phyloP scores from a whole-genome alignment of 768 basidiomycete genomes.

The Ramaria sp. region DNA sequence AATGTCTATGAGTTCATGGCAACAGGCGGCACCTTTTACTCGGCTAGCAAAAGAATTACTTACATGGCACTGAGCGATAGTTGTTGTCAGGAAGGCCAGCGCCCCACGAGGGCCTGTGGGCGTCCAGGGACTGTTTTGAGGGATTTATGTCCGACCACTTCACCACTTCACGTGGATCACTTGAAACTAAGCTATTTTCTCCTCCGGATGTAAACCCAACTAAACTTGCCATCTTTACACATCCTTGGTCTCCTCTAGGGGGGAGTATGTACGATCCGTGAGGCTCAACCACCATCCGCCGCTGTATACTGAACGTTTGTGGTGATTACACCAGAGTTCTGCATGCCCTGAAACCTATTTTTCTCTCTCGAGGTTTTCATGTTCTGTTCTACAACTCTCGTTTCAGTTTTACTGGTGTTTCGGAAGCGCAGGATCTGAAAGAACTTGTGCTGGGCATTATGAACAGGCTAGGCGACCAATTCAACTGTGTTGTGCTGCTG shows the following conservation, averaged over 20 bases:
- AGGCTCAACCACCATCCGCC: constrained; percentile 20
- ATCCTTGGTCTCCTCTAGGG: constrained; percentile 83
- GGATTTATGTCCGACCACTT: background rate
- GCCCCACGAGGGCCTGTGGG: background rate
- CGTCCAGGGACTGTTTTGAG: background rate
- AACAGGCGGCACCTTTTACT: background rate
- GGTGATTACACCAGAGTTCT: constrained; percentile 20
- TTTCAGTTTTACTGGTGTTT: constrained; percentile 57
- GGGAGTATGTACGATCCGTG: constrained; percentile 70
- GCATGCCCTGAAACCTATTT: constrained; percentile 24
- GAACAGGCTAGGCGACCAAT: constrained; percentile 24
- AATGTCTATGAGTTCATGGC: background rate
- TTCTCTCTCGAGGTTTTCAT: constrained; percentile 35
- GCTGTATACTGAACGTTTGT: background rate
- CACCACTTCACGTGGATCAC: constrained; percentile 10
- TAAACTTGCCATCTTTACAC: constrained; percentile 48
- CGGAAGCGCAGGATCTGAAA: constrained; percentile 60
- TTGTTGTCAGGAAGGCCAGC: background rate
- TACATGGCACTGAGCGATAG: background rate
- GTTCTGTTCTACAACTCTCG: constrained; percentile 69
- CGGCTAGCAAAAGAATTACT: background rate
- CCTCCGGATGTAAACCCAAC: background rate
- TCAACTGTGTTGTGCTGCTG: constrained; percentile 44
- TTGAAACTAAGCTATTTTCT: constrained; percentile 3
- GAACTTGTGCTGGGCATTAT: constrained; percentile 49